Conservation (phyloP, 345 rosid species). For the Populus euphratica region DNA sequence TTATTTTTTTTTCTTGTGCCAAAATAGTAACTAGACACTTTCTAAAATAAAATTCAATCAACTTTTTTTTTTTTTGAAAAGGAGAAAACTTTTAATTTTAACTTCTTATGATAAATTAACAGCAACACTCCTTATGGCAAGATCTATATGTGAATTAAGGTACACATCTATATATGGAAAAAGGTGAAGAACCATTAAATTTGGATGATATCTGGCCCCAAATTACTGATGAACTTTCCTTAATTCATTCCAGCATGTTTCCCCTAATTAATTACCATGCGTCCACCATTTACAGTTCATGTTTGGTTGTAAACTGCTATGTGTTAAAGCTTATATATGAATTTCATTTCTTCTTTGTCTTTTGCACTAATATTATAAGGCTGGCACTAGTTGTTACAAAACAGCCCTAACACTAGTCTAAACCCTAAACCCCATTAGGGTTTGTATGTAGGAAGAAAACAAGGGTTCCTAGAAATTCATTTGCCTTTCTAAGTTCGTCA, state of each 20-base stretch:
- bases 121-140: background rate
- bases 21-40: too few relatives aligned
- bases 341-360: background rate
- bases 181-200: background rate
- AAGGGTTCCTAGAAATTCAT: constrained; percentile 23
- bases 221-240: background rate
- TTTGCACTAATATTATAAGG: background rate
- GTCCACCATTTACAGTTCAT: background rate
- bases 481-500: constrained; percentile 26
- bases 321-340: background rate
- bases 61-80: background rate
- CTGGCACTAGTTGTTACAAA: constrained; percentile 2
- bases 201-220: background rate
- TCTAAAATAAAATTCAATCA: background rate
- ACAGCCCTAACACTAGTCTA: constrained; percentile 28
- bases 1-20: too few relatives aligned
- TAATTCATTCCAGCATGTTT: constrained; percentile 1
- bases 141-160: too few relatives aligned
- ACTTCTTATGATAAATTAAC: background rate
- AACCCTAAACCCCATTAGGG: constrained; percentile 26
- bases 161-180: background rate
- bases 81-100: background rate
- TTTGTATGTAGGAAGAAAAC: constrained; percentile 16
- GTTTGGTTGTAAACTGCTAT: background rate
- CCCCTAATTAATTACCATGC: background rate